These are phyloP conservation scores for Mycena polygramma DNA, from an alignment of 768 basidiomycete species.

Conservation along the genomic window DNA sequence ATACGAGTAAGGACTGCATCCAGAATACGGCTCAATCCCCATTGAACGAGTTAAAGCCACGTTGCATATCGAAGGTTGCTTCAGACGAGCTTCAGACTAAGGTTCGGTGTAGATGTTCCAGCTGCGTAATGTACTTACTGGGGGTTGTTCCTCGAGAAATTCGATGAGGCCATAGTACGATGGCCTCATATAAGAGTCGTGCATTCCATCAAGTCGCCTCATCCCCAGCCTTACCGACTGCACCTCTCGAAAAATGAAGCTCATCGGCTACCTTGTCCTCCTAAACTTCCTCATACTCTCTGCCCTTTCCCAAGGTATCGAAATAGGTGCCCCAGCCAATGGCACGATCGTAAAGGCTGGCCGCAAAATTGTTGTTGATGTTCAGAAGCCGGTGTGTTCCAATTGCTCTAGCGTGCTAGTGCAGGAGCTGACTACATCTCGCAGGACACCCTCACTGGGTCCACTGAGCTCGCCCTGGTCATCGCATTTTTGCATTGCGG, in stretches of 20 bases:
- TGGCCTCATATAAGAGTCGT: background rate
- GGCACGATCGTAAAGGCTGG: slow-evolving; percentile 43
- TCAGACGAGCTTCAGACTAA: too few relatives aligned
- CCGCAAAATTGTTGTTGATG: slow-evolving; percentile 47
- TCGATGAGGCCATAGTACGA: too few relatives aligned
- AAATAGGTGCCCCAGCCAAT: slow-evolving; percentile 45
- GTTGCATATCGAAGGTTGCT: too few relatives aligned
- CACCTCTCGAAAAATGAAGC: slow-evolving; percentile 15
- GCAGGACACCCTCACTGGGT: slow-evolving; percentile 47
- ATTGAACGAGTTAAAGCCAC: too few relatives aligned
- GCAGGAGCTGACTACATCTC: background rate
- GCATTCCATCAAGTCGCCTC: background rate
- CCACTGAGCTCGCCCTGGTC: slow-evolving; percentile 49
- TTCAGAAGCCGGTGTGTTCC: slow-evolving; percentile 48
- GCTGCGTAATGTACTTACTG: too few relatives aligned
- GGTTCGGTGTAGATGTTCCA: too few relatives aligned
- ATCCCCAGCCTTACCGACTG: background rate
- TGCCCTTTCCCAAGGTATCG: slow-evolving; percentile 47
- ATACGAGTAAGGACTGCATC: too few relatives aligned
- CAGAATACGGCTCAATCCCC: too few relatives aligned
- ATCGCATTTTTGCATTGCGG: slow-evolving; percentile 46
- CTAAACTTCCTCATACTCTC: slow-evolving; percentile 35
- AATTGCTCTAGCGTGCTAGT: background rate
- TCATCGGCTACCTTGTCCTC: slow-evolving; percentile 28
- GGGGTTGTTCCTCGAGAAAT: too few relatives aligned